phyloP scores from a whole-genome alignment of 2,329 filamentous ascomycete species.

The Lanzia echinophila region DNA sequence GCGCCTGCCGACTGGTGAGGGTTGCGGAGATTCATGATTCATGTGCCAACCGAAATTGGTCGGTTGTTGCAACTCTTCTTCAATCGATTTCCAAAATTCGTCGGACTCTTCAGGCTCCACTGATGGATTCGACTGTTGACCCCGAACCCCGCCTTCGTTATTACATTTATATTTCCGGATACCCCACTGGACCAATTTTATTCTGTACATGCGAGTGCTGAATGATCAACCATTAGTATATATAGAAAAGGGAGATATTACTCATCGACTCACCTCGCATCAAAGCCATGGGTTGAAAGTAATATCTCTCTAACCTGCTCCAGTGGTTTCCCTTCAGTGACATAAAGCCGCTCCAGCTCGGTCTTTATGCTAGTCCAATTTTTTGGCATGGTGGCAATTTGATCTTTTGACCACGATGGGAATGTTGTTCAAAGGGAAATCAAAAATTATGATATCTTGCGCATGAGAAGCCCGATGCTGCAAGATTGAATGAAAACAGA shows the following conservation, averaged over 20 bases:
- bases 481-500: background rate
- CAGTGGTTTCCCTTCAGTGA: conserved; percentile 12
- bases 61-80: background rate
- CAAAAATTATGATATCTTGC: too few relatives aligned
- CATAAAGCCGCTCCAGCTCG: conserved; percentile 16
- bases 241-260: background rate
- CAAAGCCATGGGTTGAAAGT: conserved; percentile 11
- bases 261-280: conserved; percentile 14
- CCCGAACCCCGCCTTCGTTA: conserved; percentile 3
- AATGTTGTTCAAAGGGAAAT: too few relatives aligned
- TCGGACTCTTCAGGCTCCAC: background rate
- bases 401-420: too few relatives aligned
- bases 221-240: background rate
- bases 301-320: conserved; percentile 14
- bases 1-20: background rate
- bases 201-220: conserved; percentile 14
- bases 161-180: conserved; percentile 11
- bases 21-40: background rate
- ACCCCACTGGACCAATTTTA: conserved; percentile 12
- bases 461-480: background rate
- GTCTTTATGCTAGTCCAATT: conserved; percentile 16
- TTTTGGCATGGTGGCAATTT: conserved; percentile 13
- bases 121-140: background rate
- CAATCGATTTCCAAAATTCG: background rate
- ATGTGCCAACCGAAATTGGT: background rate